A percentile compares a stretch with the other conserved stretches of the same genome.
phyloP scores from a whole-genome alignment of 306 rosid species.

The Ceratonia siliqua region DNA sequence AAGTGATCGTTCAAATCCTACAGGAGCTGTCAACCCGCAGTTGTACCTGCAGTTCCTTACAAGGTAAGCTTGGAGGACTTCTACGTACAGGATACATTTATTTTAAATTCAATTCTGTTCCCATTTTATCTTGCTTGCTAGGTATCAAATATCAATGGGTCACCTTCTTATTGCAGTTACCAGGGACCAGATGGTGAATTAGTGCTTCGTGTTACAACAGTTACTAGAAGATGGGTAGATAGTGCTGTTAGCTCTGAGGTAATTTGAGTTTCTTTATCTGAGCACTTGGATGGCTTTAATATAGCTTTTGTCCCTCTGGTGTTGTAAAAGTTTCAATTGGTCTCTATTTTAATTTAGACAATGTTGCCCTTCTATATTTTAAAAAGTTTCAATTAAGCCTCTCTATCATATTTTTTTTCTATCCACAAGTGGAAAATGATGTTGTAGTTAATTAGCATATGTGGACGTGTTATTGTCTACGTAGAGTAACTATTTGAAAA shows the following conservation, averaged over 20 bases:
- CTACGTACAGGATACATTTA: not conserved
- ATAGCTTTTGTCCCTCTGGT: too few relatives aligned
- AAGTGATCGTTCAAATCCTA: slow-evolving; percentile 71
- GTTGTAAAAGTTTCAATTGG: too few relatives aligned
- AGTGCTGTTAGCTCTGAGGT: slow-evolving; percentile 79
- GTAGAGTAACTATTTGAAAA: too few relatives aligned
- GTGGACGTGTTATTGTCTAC: too few relatives aligned
- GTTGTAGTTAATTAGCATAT: too few relatives aligned
- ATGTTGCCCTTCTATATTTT: too few relatives aligned
- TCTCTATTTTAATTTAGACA: too few relatives aligned
- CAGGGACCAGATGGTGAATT: slow-evolving; percentile 77
- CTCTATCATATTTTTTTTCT: too few relatives aligned
- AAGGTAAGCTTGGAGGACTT: slow-evolving; percentile 49
- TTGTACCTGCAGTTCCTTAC: slow-evolving; percentile 85
- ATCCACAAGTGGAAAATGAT: too few relatives aligned
- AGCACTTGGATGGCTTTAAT: not conserved
- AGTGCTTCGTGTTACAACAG: slow-evolving; percentile 79
- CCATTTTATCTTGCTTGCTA: not conserved
- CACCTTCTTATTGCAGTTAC: slow-evolving; percentile 57
- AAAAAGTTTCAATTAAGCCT: too few relatives aligned
- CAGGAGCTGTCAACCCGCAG: slow-evolving; percentile 70
- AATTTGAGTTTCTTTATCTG: slow-evolving; percentile 31
- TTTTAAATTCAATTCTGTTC: not conserved
- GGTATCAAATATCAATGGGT: slow-evolving; percentile 20
- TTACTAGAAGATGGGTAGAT: slow-evolving; percentile 84